Percentiles rank a stretch among this genome's conserved stretches.
Conservation (phyloP, 306 rosid genomes). For the Oemleria cerasiformis region DNA sequence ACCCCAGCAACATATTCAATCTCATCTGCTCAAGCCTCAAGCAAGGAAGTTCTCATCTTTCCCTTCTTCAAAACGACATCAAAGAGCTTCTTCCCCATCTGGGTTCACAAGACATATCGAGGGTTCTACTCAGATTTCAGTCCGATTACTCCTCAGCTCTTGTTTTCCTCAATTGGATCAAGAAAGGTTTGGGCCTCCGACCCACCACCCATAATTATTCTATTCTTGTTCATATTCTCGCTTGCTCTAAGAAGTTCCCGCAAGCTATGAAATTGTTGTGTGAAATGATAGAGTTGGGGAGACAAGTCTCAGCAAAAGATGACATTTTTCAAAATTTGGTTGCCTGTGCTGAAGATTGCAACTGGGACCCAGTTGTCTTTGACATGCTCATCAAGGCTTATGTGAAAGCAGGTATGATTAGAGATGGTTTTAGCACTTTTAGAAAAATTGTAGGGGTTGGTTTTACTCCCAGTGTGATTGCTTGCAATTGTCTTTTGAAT, state of each 20-base stretch:
- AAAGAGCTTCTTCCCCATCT: conserved; percentile 58
- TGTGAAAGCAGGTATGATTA: conserved; percentile 59
- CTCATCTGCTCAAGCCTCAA: conserved; percentile 61
- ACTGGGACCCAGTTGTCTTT: conserved; percentile 71
- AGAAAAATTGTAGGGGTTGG: conserved; percentile 49
- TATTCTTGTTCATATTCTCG: conserved; percentile 51
- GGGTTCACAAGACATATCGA: conserved; percentile 65
- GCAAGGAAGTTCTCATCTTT: conserved; percentile 29
- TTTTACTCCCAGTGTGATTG: conserved; percentile 61
- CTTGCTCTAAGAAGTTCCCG: conserved; percentile 58
- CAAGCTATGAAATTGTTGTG: conserved; percentile 57
- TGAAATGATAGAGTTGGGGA: conserved; percentile 52
- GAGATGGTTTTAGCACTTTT: conserved; percentile 57
- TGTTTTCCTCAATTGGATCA: conserved; percentile 70
- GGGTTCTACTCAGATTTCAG: conserved; percentile 73
- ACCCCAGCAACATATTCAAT: conserved; percentile 71
- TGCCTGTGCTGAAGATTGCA: conserved; percentile 56
- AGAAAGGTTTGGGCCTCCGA: conserved; percentile 47
- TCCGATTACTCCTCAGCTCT: conserved; percentile 69
- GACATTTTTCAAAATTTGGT: conserved; percentile 51
- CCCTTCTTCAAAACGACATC: conserved; percentile 47
- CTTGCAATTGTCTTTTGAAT: conserved; percentile 64
- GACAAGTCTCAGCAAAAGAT: conserved; percentile 30
- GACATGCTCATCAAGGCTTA: conserved; percentile 87
- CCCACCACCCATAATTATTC: conserved; percentile 60